These are phyloP conservation scores for Gyrodon lividus DNA, from an alignment of 768 basidiomycete genomes.

Conservation along the genomic window DNA sequence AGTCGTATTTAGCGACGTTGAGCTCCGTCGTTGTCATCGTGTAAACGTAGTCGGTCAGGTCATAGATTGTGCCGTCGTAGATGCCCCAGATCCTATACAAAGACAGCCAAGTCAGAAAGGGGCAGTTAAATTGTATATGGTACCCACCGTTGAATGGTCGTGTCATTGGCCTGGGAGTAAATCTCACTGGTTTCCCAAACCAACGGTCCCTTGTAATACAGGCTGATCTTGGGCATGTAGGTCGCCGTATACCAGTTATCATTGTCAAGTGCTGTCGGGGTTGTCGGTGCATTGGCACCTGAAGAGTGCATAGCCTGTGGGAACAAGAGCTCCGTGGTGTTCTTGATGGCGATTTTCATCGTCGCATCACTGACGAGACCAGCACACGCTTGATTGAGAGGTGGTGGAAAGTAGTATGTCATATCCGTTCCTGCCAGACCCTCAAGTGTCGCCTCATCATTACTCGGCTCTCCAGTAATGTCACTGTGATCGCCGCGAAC, in stretches of 20 bases:
- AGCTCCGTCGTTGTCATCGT: constrained; percentile 47
- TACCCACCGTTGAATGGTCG: constrained; percentile 32
- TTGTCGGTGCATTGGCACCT: constrained; percentile 42
- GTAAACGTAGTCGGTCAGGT: constrained; percentile 66
- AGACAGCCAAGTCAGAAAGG: constrained; percentile 7
- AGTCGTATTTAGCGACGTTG: constrained; percentile 45
- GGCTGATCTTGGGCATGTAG: constrained; percentile 53
- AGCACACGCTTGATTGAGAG: constrained; percentile 57
- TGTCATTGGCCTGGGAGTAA: constrained; percentile 35
- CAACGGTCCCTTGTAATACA: constrained; percentile 59
- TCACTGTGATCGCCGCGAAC: constrained; percentile 64
- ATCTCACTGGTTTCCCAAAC: constrained; percentile 48
- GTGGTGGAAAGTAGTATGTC: constrained; percentile 61
- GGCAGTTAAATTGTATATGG: constrained; percentile 8
- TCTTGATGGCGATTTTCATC: constrained; percentile 43
- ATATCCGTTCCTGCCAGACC: constrained; percentile 62
- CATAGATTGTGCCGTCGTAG: constrained; percentile 57
- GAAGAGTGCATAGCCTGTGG: constrained; percentile 56
- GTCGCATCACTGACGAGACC: constrained; percentile 49
- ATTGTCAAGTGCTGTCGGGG: constrained; percentile 35
- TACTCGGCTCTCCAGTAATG: constrained; percentile 51
- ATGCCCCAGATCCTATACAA: constrained; percentile 53
- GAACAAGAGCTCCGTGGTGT: constrained; percentile 43
- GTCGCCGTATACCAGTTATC: constrained; percentile 55
- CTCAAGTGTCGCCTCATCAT: constrained; percentile 44